phyloP scores from a whole-genome alignment of 768 basidiomycete genomes.

The Lentinula boryana region DNA sequence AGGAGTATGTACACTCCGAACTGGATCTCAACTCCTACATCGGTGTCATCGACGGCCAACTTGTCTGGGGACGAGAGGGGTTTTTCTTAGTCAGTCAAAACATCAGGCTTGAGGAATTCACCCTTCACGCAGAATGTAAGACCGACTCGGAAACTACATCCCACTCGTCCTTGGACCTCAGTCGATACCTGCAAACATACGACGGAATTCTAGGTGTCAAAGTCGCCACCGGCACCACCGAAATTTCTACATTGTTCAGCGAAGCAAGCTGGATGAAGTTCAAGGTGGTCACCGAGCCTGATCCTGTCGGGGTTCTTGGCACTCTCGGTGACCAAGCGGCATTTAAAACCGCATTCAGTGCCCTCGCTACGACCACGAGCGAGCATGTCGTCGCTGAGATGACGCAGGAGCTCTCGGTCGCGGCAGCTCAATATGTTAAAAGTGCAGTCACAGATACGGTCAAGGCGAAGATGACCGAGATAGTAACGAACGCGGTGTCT shows the following conservation, averaged over 20 bases:
- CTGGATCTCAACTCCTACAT: neutral
- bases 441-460: neutral
- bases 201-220: neutral
- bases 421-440: neutral
- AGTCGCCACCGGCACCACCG: neutral
- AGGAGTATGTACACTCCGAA: neutral
- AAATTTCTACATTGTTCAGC: slow-evolving; percentile 1
- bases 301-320: neutral
- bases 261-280: slow-evolving; percentile 5
- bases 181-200: neutral
- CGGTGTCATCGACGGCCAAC: neutral
- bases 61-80: neutral
- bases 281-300: slow-evolving; percentile 3
- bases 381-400: neutral
- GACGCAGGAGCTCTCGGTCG: neutral
- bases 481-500: neutral
- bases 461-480: neutral
- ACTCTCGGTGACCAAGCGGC: neutral
- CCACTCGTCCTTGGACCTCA: neutral
- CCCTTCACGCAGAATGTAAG: neutral
- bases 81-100: neutral
- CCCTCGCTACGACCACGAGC: neutral
- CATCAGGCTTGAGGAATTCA: neutral
- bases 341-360: neutral
- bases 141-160: neutral